Percentiles rank a stretch among this genome's conserved stretches.
These are phyloP conservation scores for Didymella pomorum DNA, from an alignment of 2,329 filamentous ascomycete genomes.

Conservation along the genomic window DNA sequence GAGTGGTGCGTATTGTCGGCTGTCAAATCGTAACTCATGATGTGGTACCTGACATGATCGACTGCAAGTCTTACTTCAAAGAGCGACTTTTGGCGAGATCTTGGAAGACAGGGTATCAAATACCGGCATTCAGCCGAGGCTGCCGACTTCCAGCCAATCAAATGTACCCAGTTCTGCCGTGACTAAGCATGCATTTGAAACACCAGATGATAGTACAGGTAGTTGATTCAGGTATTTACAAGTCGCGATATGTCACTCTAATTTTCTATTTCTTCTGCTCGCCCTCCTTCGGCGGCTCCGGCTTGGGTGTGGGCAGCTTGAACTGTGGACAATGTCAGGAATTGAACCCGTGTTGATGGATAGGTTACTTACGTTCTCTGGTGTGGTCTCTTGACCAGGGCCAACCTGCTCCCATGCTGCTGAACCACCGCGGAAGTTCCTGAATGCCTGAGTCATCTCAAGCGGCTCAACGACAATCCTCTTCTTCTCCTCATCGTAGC, in stretches of 20 bases:
- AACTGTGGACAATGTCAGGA: constrained; percentile 61
- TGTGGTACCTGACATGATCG: constrained; percentile 12
- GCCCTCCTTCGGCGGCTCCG: constrained; percentile 83
- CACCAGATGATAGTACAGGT: constrained; percentile 19
- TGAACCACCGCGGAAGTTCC: constrained; percentile 91
- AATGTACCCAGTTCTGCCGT: neutral
- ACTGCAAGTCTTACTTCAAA: constrained; percentile 1
- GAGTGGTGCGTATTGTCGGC: constrained; percentile 13
- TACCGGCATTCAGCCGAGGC: constrained; percentile 10
- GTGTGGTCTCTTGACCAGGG: constrained; percentile 77
- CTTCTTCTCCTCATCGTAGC: constrained; percentile 99
- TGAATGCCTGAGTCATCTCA: constrained; percentile 97
- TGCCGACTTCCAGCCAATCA: constrained; percentile 17
- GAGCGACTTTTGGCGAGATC: constrained; percentile 9
- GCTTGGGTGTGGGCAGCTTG: constrained; percentile 94
- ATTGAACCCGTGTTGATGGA: constrained; percentile 36
- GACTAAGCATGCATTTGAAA: constrained; percentile 5
- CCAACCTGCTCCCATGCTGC: constrained; percentile 72
- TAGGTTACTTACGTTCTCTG: constrained; percentile 62
- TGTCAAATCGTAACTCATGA: neutral
- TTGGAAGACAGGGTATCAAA: constrained; percentile 1
- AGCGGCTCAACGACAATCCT: constrained; percentile 97
- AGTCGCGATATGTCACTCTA: constrained; percentile 6
- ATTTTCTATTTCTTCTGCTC: constrained; percentile 84
- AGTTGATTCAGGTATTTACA: constrained; percentile 52